Percentiles rank a stretch among this genome's conserved stretches.
Evolutionary conservation across 192 early-diverging fungal genomes (phyloP).

Genomic region (Geranomyces michiganensis): DNA sequence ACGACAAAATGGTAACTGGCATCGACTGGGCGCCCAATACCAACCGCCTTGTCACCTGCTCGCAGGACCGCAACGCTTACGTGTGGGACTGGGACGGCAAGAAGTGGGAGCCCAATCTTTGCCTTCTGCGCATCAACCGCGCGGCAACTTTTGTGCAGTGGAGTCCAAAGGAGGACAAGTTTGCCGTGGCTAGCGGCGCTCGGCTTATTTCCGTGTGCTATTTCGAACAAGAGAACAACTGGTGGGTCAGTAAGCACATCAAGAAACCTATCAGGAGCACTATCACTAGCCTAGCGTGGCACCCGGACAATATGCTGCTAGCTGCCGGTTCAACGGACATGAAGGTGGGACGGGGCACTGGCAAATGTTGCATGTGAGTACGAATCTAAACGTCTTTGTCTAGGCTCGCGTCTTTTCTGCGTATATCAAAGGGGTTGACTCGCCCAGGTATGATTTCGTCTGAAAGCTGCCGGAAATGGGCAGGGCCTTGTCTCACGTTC

Average conservation of each 20-base stretch:
- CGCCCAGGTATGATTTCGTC: constrained; percentile 19
- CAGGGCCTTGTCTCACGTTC: too few species aligned
- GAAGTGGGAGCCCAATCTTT: constrained; percentile 88
- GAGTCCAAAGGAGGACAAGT: constrained; percentile 96
- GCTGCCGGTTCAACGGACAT: constrained; percentile 75
- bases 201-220: constrained; percentile 91
- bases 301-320: constrained; percentile 93
- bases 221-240: constrained; percentile 94
- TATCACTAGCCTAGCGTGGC: constrained; percentile 90
- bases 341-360: too few species aligned
- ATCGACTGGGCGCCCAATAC: constrained; percentile 95
- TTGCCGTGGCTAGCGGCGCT: constrained; percentile 94
- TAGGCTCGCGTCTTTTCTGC: constrained; percentile 93
- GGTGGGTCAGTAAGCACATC: constrained; percentile 95
- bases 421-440: constrained; percentile 92
- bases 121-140: constrained; percentile 92
- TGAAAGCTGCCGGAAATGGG: too few species aligned
- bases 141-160: constrained; percentile 93
- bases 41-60: constrained; percentile 95
- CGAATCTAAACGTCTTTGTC: not conserved
- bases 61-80: constrained; percentile 98
- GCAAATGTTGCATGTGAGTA: not conserved
- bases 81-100: constrained; percentile 78
- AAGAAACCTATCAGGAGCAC: constrained; percentile 92
- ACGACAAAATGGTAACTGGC: constrained; percentile 92